A percentile compares a stretch with the other conserved stretches of the same genome.
Evolutionary conservation across 2,329 filamentous ascomycete genomes (phyloP).

Genomic region (Ophiostoma angusticollis): DNA sequence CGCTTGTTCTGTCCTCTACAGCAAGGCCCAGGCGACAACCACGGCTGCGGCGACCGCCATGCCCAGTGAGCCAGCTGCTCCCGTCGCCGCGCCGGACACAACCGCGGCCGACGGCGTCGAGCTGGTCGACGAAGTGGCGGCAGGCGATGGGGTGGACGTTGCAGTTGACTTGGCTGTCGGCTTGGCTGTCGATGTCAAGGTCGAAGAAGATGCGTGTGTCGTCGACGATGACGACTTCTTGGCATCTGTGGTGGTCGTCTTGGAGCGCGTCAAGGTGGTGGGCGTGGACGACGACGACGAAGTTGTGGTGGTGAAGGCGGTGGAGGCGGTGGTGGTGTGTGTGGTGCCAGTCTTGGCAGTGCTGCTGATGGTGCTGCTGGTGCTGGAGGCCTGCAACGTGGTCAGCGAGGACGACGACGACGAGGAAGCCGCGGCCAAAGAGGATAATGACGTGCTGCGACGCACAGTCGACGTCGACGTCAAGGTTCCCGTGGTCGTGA

Average conservation of each 20-base stretch:
- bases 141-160: neutral
- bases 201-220: neutral
- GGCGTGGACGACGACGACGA: neutral
- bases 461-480: conserved; percentile 1
- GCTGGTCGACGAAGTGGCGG: neutral
- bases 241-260: neutral
- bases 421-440: neutral
- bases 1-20: too few species aligned
- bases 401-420: neutral
- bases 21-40: too few species aligned
- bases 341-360: too few species aligned
- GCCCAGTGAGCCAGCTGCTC: neutral
- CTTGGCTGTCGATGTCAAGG: neutral
- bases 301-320: neutral
- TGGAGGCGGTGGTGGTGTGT: too few species aligned
- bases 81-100: neutral
- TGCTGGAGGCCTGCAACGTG: conserved; percentile 1
- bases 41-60: neutral
- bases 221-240: neutral
- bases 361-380: neutral
- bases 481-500: conserved; percentile 4
- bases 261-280: neutral
- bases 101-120: neutral
- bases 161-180: neutral
- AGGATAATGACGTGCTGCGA: neutral